Percentiles rank a stretch among this genome's conserved stretches.
Conservation (phyloP, 176 grass and related monocot genomes). For the Bolboschoenus planiculmis region DNA sequence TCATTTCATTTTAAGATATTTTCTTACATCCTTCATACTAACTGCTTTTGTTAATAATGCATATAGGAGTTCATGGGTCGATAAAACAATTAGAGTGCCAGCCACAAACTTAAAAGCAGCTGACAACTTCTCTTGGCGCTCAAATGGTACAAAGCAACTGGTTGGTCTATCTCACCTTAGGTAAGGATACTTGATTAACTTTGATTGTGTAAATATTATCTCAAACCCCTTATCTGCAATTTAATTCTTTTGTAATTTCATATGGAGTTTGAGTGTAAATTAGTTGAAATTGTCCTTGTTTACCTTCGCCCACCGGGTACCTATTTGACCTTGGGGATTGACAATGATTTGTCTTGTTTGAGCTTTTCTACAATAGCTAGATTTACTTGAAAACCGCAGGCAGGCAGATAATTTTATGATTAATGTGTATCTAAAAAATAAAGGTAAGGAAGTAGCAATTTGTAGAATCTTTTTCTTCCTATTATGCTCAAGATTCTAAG, state of each 20-base stretch:
- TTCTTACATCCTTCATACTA: background rate
- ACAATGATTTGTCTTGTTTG: background rate
- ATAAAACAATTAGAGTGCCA: slow-evolving; percentile 14
- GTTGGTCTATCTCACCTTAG: slow-evolving; percentile 22
- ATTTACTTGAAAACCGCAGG: background rate
- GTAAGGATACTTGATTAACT: background rate
- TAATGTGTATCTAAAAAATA: background rate
- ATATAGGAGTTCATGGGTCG: slow-evolving; percentile 14
- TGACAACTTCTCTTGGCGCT: slow-evolving; percentile 23
- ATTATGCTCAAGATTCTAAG: background rate
- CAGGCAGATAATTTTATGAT: background rate
- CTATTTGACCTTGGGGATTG: background rate
- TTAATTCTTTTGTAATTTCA: background rate
- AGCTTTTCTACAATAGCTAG: background rate
- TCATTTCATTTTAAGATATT: background rate
- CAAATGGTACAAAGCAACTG: slow-evolving; percentile 23
- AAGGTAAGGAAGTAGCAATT: background rate
- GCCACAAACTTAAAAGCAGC: background rate
- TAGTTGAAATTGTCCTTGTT: background rate
- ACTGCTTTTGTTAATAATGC: background rate
- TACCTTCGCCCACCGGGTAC: background rate
- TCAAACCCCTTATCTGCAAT: background rate
- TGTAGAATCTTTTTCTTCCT: background rate
- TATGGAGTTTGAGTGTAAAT: background rate
- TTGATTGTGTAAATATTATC: background rate